Percentiles rank a stretch among this genome's conserved stretches.
phyloP scores from a whole-genome alignment of 371 early-diverging fungal species.

The Rhizopus sp. region DNA sequence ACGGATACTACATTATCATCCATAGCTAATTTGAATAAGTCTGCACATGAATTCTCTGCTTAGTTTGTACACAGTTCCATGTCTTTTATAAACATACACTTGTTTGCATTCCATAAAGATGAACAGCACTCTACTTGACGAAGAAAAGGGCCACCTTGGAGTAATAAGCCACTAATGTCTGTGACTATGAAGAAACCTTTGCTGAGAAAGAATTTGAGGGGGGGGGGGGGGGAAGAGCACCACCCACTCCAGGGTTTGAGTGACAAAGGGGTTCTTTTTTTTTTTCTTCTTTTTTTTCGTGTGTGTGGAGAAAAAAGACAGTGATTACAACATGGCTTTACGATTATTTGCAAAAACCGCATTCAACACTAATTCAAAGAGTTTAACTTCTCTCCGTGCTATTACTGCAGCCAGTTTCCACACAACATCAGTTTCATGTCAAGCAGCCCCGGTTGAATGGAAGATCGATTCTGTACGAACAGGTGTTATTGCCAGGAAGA shows the following conservation, averaged over 20 bases:
- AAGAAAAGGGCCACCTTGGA: too few relatives aligned
- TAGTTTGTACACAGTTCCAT: too few relatives aligned
- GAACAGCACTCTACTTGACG: background rate
- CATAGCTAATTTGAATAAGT: too few relatives aligned
- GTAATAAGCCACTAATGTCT: background rate
- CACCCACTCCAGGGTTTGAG: background rate
- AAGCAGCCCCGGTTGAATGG: constrained; percentile 39
- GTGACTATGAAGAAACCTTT: background rate
- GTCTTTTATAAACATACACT: too few relatives aligned
- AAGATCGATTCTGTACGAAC: constrained; percentile 55
- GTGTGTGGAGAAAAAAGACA: background rate
- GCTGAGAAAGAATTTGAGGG: background rate
- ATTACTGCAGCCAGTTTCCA: constrained; percentile 35
- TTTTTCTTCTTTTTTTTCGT: background rate
- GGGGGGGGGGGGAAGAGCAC: background rate
- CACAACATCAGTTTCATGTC: constrained; percentile 23
- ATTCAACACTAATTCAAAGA: constrained; percentile 2
- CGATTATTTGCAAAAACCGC: constrained; percentile 19
- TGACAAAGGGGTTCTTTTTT: background rate
- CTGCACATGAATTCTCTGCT: too few relatives aligned
- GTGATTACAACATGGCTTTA: constrained; percentile 9
- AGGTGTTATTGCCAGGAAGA: constrained; percentile 88
- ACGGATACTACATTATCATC: too few relatives aligned
- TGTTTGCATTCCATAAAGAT: too few relatives aligned
- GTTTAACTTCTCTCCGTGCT: constrained; percentile 12